Evolutionary conservation across 1,284 basidiomycete genomes (phyloP).

Genomic region (Ustilago sp.): DNA sequence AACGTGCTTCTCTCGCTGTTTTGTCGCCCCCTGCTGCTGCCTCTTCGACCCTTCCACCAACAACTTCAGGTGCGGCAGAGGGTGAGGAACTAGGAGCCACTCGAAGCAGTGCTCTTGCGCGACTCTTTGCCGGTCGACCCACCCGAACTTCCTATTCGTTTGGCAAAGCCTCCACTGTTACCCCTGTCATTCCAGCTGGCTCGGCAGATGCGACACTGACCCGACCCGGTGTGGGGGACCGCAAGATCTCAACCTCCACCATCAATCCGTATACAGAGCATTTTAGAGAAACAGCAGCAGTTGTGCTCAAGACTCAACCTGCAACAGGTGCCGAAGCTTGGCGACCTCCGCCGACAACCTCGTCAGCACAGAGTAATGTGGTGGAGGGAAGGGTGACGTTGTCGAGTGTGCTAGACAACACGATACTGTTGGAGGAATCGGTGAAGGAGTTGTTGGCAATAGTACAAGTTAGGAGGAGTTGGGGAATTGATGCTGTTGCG

Average conservation of each 20-base stretch:
- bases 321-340: conserved; percentile 70
- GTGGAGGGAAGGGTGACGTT: conserved; percentile 74
- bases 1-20: conserved; percentile 14
- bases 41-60: background rate
- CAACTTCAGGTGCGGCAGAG: background rate
- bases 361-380: background rate
- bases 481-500: conserved; percentile 79
- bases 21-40: conserved; percentile 3
- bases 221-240: conserved; percentile 18
- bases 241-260: conserved; percentile 38
- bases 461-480: conserved; percentile 82
- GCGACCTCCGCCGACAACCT: conserved; percentile 18
- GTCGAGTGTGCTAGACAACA: conserved; percentile 89
- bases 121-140: conserved; percentile 44
- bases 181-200: background rate
- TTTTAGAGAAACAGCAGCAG: conserved; percentile 81
- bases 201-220: background rate
- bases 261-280: conserved; percentile 74
- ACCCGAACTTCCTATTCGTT: conserved; percentile 17
- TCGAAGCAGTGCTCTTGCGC: conserved; percentile 33
- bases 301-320: conserved; percentile 79
- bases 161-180: conserved; percentile 5
- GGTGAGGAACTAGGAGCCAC: conserved; percentile 5
- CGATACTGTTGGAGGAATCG: conserved; percentile 93
- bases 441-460: conserved; percentile 93